Evolutionary conservation across 495 filamentous ascomycete species (phyloP).

Genomic region (Ramalina intermedia): DNA sequence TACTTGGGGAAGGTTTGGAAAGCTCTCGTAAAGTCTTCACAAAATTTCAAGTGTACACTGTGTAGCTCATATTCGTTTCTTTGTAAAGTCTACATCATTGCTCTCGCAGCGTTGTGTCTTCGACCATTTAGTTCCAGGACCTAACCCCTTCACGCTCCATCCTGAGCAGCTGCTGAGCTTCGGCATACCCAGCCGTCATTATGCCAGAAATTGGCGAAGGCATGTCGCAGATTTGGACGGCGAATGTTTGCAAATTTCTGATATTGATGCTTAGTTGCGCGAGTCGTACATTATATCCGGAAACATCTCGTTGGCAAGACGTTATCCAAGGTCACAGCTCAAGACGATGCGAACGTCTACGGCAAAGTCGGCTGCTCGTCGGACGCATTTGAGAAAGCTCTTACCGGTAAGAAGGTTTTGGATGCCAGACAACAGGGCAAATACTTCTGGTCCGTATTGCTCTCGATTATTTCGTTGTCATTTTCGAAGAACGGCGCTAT

Average conservation of each 20-base stretch:
- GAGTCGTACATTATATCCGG: conserved; percentile 69
- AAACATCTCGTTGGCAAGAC: conserved; percentile 72
- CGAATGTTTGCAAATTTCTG: not conserved
- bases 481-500: not conserved
- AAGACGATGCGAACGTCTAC: conserved; percentile 69
- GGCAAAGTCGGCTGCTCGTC: conserved; percentile 76
- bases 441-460: conserved; percentile 63
- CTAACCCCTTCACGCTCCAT: too few relatives aligned
- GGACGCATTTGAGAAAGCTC: conserved; percentile 50
- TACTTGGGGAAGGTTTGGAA: too few relatives aligned
- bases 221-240: conserved; percentile 13
- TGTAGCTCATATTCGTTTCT: too few relatives aligned
- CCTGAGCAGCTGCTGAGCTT: too few relatives aligned
- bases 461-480: not conserved
- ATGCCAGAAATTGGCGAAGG: conserved; percentile 80
- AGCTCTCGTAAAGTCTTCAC: too few relatives aligned
- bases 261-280: conserved; percentile 39
- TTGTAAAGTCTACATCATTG: too few relatives aligned
- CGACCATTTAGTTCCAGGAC: too few relatives aligned
- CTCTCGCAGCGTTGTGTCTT: too few relatives aligned
- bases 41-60: too few relatives aligned
- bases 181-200: not conserved
- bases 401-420: conserved; percentile 63
- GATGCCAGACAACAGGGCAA: conserved; percentile 78
- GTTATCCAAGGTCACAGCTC: conserved; percentile 50